Evolutionary conservation across 2,329 filamentous ascomycete genomes (phyloP).

Genomic region (Penicillium sp.): DNA sequence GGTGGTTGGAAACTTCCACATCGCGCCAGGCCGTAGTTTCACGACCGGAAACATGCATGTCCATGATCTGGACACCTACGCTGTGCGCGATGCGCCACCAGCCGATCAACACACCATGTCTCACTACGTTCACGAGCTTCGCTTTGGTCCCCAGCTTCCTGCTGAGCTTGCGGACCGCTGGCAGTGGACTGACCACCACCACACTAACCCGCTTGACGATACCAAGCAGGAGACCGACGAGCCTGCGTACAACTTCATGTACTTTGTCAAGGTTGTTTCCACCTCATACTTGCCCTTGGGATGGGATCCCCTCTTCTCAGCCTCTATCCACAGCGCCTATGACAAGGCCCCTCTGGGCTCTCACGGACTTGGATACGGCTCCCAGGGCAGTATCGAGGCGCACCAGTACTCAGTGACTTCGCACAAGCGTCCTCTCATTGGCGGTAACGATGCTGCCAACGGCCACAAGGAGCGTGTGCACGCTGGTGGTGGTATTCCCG

Average conservation of each 20-base stretch:
- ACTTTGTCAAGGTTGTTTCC: slow-evolving; percentile 97
- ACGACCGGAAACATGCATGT: slow-evolving; percentile 96
- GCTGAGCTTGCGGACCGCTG: slow-evolving; percentile 61
- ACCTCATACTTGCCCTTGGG: slow-evolving; percentile 93
- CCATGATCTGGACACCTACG: slow-evolving; percentile 95
- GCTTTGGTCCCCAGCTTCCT: slow-evolving; percentile 90
- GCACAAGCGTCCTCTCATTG: slow-evolving; percentile 83
- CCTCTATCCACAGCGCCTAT: slow-evolving; percentile 38
- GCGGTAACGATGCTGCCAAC: slow-evolving; percentile 80
- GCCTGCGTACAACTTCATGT: slow-evolving; percentile 94
- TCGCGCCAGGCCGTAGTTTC: slow-evolving; percentile 94
- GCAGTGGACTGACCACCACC: slow-evolving; percentile 86
- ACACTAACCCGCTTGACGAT: slow-evolving; percentile 81
- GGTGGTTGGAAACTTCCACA: slow-evolving; percentile 97
- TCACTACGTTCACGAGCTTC: slow-evolving; percentile 82
- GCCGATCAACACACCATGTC: slow-evolving; percentile 79
- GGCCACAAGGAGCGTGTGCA: slow-evolving; percentile 92
- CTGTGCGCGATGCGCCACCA: slow-evolving; percentile 63
- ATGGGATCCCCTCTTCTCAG: slow-evolving; percentile 67
- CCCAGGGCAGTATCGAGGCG: slow-evolving; percentile 85
- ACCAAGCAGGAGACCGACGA: slow-evolving; percentile 76
- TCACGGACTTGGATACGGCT: slow-evolving; percentile 65
- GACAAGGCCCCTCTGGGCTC: slow-evolving; percentile 66
- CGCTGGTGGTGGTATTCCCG: slow-evolving; percentile 87
- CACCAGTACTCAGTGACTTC: slow-evolving; percentile 98